A percentile compares a stretch with the other conserved stretches of the same genome.
These are phyloP conservation scores for Leccinum ochraceum DNA, from an alignment of 768 basidiomycete genomes.

Conservation along the genomic window DNA sequence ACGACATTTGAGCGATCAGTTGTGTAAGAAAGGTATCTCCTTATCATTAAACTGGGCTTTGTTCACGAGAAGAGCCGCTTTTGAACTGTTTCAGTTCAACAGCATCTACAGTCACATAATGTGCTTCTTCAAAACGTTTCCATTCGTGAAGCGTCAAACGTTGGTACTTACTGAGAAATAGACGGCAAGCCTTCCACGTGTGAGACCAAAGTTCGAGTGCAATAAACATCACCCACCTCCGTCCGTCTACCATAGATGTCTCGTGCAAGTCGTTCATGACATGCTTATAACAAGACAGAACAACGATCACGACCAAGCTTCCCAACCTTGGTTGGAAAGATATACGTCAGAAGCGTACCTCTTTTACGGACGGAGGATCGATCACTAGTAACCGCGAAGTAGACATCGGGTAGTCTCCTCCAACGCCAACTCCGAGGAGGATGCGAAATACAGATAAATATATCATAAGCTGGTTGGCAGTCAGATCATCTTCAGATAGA, in stretches of 20 bases:
- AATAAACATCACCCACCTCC: constrained; percentile 49
- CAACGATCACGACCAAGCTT: constrained; percentile 59
- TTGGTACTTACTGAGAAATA: constrained; percentile 44
- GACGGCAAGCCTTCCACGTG: not conserved
- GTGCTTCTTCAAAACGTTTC: constrained; percentile 50
- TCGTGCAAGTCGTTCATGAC: constrained; percentile 61
- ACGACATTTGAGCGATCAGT: not conserved
- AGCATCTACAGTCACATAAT: constrained; percentile 28
- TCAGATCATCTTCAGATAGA: constrained; percentile 42
- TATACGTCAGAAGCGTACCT: too few relatives aligned
- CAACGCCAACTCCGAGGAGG: constrained; percentile 56
- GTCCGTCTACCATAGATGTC: constrained; percentile 65
- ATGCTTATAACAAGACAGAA: constrained; percentile 60
- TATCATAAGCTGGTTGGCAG: constrained; percentile 54
- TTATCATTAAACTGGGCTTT: constrained; percentile 54
- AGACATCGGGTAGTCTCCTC: too few relatives aligned
- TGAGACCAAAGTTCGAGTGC: not conserved
- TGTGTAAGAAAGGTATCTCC: not conserved
- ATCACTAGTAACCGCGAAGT: too few relatives aligned
- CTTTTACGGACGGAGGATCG: too few relatives aligned
- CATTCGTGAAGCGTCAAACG: constrained; percentile 74
- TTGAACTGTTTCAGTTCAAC: constrained; percentile 37
- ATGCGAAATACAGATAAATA: constrained; percentile 70
- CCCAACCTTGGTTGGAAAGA: constrained; percentile 36
- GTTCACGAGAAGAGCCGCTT: constrained; percentile 21